Evolutionary conservation across 164 flowering plant species (phyloP), one percentile per base, ranked within the genome.

Genomic region (Houttuynia cordata): DNA sequence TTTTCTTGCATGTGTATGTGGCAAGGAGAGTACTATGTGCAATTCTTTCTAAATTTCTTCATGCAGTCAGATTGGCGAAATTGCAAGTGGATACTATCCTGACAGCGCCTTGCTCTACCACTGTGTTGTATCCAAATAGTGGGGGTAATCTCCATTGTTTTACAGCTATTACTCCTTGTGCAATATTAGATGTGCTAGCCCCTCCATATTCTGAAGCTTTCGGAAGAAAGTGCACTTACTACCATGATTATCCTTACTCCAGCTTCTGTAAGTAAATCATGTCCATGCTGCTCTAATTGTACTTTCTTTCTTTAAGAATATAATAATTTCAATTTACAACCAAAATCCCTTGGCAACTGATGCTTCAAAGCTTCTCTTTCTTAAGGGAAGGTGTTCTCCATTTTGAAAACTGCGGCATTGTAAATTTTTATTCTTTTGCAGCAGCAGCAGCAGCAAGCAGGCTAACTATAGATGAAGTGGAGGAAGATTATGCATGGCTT

Each of bases 71-170:
- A 70, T 74, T 93, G 79, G 97, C 97, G 24, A 90, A 83, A 75
- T 71, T 90, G 73, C 76, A 71, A 0, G 82, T 70, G 34, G 97
- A 93, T 68, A 76, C 75, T 70, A 86, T 86, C 66, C 47, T 84
- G 50, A 81, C 90, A 8, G 83, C 92, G 45, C 82, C 88, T 53
- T 78, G 84, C 63, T 76, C 62, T 24, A 80, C 91, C 56, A 78
- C 97, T 1, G 73, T 84, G 42, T 69, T 93, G 74, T 86, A 79
- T 67, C 97, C 97, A 13, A 84, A 72, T 58, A 73, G 62, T 64
- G 96, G 90, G 13, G 99, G 97, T 14, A 93, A 93, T 75, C 53
- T 93, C 34, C 99, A 93, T 63, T 90, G 92, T 75, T 89, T 93
- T 73, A 93, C 96, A 20, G 92, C 97, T 20, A 58, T 93, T 65